Conservation (phyloP, 2,329 filamentous ascomycete genomes). For the Pezicula radicicola region DNA sequence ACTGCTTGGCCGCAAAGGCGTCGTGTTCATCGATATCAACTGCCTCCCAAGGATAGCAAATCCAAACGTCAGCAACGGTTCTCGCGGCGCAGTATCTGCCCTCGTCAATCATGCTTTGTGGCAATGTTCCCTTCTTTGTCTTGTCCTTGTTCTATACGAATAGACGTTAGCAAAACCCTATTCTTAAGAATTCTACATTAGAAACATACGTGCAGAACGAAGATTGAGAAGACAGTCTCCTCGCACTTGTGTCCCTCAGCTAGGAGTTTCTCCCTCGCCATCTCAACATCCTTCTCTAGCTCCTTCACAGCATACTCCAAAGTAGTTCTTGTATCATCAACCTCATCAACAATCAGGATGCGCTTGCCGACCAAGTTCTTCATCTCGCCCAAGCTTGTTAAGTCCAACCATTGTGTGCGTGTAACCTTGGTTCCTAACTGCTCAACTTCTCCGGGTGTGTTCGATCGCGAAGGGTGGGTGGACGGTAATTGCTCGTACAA, state of each 20-base stretch:
- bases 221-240: conserved; percentile 90
- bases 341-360: conserved; percentile 90
- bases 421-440: conserved; percentile 89
- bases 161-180: conserved; percentile 6
- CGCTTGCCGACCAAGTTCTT: conserved; percentile 86
- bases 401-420: conserved; percentile 96
- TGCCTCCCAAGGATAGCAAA: conserved; percentile 98
- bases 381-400: conserved; percentile 79
- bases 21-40: conserved; percentile 93
- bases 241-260: conserved; percentile 47
- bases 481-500: conserved; percentile 81
- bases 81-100: conserved; percentile 79
- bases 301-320: conserved; percentile 92
- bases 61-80: conserved; percentile 94
- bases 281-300: conserved; percentile 89
- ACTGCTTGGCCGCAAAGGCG: conserved; percentile 48
- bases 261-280: conserved; percentile 71
- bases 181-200: neutral
- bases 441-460: conserved; percentile 51
- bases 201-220: conserved; percentile 77
- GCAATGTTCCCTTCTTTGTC: conserved; percentile 84
- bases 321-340: conserved; percentile 92
- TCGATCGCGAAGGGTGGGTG: conserved; percentile 48
- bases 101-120: conserved; percentile 69
- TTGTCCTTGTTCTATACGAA: conserved; percentile 86